These are phyloP conservation scores for Dactylellina drechsleri DNA, from an alignment of 2,329 filamentous ascomycete genomes.

Conservation along the genomic window DNA sequence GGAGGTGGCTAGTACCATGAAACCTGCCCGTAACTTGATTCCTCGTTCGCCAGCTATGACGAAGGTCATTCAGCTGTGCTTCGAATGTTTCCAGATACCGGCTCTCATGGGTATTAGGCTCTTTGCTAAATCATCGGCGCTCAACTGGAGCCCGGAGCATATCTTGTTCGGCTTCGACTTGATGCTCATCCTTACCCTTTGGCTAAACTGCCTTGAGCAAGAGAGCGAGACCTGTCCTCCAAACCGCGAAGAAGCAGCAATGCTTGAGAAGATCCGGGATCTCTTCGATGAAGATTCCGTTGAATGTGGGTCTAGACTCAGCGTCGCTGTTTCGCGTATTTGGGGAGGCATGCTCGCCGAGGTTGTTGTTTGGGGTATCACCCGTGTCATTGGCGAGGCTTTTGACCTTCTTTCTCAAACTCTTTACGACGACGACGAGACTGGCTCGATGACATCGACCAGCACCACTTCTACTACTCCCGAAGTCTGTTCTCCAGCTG, in stretches of 20 bases:
- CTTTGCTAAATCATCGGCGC: constrained; percentile 96
- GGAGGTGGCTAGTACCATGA: constrained; percentile 97
- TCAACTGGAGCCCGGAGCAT: constrained; percentile 99
- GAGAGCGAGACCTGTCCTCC: constrained; percentile 82
- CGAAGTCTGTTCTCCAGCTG: constrained; percentile 68
- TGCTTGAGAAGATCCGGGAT: constrained; percentile 92
- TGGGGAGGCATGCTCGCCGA: constrained; percentile 99
- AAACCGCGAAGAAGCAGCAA: constrained; percentile 81
- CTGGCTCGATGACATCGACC: constrained; percentile 75
- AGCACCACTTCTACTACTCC: constrained; percentile 77
- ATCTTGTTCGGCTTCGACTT: constrained; percentile 95
- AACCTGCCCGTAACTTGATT: constrained; percentile 88
- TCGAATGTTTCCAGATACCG: constrained; percentile 95
- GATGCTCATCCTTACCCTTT: constrained; percentile 96
- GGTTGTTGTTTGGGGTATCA: constrained; percentile 99
- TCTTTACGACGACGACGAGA: constrained; percentile 92
- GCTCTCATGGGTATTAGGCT: constrained; percentile 94
- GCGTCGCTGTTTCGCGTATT: constrained; percentile 91
- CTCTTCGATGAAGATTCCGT: constrained; percentile 91
- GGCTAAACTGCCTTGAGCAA: constrained; percentile 99
- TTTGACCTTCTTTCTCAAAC: constrained; percentile 97
- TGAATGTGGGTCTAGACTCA: constrained; percentile 82
- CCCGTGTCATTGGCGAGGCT: constrained; percentile 95
- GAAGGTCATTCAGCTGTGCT: constrained; percentile 97
- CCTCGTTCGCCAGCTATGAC: constrained; percentile 97